Base-by-base conservation (phyloP, 345 rosid genomes). In the Murraya koenigii region DNA sequence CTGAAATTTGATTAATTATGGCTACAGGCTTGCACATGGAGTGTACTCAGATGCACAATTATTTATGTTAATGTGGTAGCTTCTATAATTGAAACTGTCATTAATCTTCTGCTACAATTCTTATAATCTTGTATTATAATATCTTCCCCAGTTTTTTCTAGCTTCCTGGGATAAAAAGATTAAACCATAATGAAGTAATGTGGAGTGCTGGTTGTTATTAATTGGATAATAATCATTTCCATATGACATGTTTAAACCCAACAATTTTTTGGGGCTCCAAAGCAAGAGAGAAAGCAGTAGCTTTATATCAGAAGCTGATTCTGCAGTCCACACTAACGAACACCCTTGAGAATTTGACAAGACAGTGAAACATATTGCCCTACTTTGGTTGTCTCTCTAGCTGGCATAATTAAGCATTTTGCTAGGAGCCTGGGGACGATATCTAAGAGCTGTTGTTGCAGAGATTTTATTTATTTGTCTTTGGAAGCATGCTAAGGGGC, bases 1-100 rank as follows among this genome's bases (percentile, higher is more conserved):
- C 68, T 74, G 77, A 63, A 41, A 28, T 74, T 63, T 41, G 3
- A 61, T 58, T 63, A 44, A 61, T 75, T 63, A n/a, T 63, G 19
- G 47, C 41, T 60, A n/a, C 64, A 17, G 76, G 20, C 32, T 2
- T 75, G 77, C 70, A 39, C 77, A 30, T 63, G 60, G 9, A 62
- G 7, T 11, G 77, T 11, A 3, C 20, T 28, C 41, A 74, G 7
- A 22, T 5, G 66, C 41, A 44, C 60, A 62, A 23, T 60, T 59
- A 25, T 59, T 23, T 44, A 17, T 59, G 55, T n/a, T 28, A 14
- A 64, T 64, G 41, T 38, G 28, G 5, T 8, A 3, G 25, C 74
- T 19, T 69, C 23, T 23, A 41, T 1, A 39, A 23, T 2, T 22
- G 7, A 39, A 41, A 6, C 2, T 13, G 14, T n/a, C 49, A 9